Evolutionary conservation across 2,329 filamentous ascomycete species (phyloP).

Genomic region (Cyanodermella asteris): DNA sequence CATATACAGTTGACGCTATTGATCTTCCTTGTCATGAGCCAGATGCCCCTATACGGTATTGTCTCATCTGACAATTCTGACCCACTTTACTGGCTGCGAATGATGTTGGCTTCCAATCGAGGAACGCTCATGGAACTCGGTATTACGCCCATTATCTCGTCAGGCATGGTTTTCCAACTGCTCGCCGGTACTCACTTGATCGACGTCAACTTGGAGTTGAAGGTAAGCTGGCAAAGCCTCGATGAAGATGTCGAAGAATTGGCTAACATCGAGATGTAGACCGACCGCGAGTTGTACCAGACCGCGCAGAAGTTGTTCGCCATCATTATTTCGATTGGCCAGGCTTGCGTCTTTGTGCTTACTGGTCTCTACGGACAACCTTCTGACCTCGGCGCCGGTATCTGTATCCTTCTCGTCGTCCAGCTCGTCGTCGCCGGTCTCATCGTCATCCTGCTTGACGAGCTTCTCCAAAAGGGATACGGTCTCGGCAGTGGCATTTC

Average conservation of each 20-base stretch:
- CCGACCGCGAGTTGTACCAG: slow-evolving; percentile 98
- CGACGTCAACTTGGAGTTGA: slow-evolving; percentile 98
- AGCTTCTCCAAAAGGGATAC: slow-evolving; percentile 98
- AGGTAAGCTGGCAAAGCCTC: no score
- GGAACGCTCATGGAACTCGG: slow-evolving; percentile 91
- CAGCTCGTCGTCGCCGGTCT: slow-evolving; percentile 94
- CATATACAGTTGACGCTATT: slow-evolving; percentile 51
- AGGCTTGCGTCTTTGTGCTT: slow-evolving; percentile 94
- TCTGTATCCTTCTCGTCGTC: slow-evolving; percentile 93
- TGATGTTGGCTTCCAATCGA: slow-evolving; percentile 99
- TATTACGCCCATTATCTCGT: slow-evolving; percentile 97
- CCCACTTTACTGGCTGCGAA: slow-evolving; percentile 97
- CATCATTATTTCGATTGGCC: slow-evolving; percentile 92
- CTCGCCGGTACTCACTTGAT: slow-evolving; percentile 98
- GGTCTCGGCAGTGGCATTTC: slow-evolving; percentile 96
- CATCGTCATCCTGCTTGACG: slow-evolving; percentile 96
- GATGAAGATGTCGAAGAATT: no score
- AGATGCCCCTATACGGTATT: slow-evolving; percentile 98
- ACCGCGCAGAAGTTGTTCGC: slow-evolving; percentile 98
- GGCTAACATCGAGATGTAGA: no score
- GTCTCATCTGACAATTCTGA: slow-evolving; percentile 97
- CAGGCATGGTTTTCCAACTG: slow-evolving; percentile 99
- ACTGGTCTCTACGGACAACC: slow-evolving; percentile 94
- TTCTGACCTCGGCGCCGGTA: slow-evolving; percentile 87
- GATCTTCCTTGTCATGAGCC: slow-evolving; percentile 99